phyloP scores from a whole-genome alignment of 805 yeast genomes.

The Diddensiella santjacobensis region DNA sequence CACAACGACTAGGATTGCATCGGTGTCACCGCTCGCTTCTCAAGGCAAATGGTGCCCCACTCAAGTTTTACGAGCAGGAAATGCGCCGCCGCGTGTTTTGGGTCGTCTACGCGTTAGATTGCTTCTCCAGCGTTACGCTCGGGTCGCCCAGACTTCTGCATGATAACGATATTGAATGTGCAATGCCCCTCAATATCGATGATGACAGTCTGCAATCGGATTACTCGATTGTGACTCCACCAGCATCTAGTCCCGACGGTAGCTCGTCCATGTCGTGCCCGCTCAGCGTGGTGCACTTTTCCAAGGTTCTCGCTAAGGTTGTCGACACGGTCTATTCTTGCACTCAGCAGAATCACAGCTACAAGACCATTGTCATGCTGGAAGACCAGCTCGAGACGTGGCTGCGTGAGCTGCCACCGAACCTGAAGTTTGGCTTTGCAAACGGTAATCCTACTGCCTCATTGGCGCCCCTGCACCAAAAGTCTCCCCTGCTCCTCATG shows the following conservation, averaged over 20 bases:
- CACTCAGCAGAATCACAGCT: conserved; percentile 19
- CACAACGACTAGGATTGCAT: conserved; percentile 79
- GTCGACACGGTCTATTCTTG: conserved; percentile 48
- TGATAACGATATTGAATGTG: conserved; percentile 83
- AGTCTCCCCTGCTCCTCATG: conserved; percentile 45
- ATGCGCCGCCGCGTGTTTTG: conserved; percentile 80
- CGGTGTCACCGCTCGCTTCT: conserved; percentile 74
- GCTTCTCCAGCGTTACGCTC: conserved; percentile 65
- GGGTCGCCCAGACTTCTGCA: conserved; percentile 81
- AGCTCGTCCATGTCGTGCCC: conserved; percentile 13
- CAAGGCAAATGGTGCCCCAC: conserved; percentile 59
- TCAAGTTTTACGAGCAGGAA: conserved; percentile 69
- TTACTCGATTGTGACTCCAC: conserved; percentile 5
- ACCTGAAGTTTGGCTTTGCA: conserved; percentile 54
- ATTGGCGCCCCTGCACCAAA: conserved; percentile 27
- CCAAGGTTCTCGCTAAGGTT: conserved; percentile 69
- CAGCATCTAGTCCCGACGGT: conserved; percentile 7
- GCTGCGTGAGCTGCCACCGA: conserved; percentile 65
- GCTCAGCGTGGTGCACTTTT: conserved; percentile 35
- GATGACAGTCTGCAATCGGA: conserved; percentile 24
- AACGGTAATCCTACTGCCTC: conserved; percentile 30
- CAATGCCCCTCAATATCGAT: conserved; percentile 50
- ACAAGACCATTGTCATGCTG: conserved; percentile 27
- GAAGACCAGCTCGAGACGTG: conserved; percentile 77
- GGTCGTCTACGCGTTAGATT: conserved; percentile 76